phyloP scores from a whole-genome alignment of 768 basidiomycete genomes.

The Suillus ampliporus region DNA sequence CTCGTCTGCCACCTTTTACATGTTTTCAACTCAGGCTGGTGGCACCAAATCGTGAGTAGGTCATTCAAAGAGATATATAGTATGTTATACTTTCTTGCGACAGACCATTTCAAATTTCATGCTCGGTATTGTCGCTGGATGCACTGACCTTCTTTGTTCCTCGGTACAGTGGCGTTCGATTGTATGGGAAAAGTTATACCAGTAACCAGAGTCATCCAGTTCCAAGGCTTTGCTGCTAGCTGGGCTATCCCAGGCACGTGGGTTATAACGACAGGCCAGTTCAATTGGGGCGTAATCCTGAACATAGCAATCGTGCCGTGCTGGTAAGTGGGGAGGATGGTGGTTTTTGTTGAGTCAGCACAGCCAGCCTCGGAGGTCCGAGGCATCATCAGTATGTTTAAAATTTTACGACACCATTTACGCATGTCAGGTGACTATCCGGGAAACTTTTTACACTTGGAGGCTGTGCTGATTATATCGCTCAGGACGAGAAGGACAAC shows the following conservation, averaged over 20 bases:
- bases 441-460: background rate
- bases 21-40: background rate
- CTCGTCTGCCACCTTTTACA: background rate
- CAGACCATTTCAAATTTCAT: background rate
- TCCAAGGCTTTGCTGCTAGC: background rate
- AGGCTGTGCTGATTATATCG: background rate
- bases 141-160: background rate
- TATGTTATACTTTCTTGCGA: background rate
- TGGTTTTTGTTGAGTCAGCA: background rate
- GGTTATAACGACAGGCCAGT: background rate
- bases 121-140: background rate
- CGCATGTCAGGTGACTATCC: background rate
- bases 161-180: background rate
- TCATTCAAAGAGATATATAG: background rate
- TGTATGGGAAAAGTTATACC: background rate
- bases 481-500: background rate
- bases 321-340: background rate
- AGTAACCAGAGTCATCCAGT: background rate
- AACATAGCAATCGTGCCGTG: background rate
- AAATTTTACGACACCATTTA: background rate
- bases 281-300: background rate
- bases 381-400: no score
- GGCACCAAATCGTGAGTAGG: background rate
- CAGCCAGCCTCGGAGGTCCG: no score
- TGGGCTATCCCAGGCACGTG: constrained; percentile 3